These are phyloP conservation scores for Colletotrichum endophyticum DNA, from an alignment of 2,329 filamentous ascomycete genomes.

Conservation along the genomic window DNA sequence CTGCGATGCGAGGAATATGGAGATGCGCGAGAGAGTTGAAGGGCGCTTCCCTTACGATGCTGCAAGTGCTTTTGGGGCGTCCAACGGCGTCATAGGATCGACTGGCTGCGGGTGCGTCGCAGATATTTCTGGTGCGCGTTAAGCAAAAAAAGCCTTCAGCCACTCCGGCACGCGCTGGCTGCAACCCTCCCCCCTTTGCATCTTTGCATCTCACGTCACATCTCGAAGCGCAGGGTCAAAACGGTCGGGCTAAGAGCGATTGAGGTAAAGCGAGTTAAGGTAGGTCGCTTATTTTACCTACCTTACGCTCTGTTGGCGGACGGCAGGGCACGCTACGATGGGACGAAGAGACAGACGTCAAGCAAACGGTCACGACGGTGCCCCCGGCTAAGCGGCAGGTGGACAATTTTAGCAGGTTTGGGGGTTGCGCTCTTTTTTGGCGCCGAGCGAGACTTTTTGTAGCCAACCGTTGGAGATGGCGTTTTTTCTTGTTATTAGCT, in stretches of 20 bases:
- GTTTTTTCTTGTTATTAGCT: not conserved
- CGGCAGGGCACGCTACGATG: not conserved
- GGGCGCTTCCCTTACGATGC: not conserved
- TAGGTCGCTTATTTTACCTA: not conserved
- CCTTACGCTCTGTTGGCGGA: not conserved
- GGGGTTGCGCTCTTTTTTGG: not conserved
- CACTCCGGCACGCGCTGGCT: not conserved
- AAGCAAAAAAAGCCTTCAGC: not conserved
- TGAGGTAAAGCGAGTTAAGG: not conserved
- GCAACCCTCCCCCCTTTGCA: not conserved
- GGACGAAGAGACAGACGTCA: constrained; percentile 6
- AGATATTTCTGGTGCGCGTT: constrained; percentile 5
- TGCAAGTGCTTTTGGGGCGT: not conserved
- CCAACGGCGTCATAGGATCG: not conserved
- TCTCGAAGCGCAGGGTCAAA: constrained; percentile 6
- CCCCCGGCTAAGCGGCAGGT: constrained; percentile 3
- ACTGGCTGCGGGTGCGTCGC: not conserved
- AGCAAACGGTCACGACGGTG: not conserved
- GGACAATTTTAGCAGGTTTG: not conserved
- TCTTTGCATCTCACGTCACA: not conserved
- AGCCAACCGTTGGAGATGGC: not conserved
- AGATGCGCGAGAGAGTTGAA: not conserved
- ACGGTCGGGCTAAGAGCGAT: not conserved
- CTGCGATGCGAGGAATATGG: not conserved
- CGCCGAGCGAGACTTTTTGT: not conserved